phyloP scores from a whole-genome alignment of 2,329 filamentous ascomycete genomes.

The Aspergillus sp. region DNA sequence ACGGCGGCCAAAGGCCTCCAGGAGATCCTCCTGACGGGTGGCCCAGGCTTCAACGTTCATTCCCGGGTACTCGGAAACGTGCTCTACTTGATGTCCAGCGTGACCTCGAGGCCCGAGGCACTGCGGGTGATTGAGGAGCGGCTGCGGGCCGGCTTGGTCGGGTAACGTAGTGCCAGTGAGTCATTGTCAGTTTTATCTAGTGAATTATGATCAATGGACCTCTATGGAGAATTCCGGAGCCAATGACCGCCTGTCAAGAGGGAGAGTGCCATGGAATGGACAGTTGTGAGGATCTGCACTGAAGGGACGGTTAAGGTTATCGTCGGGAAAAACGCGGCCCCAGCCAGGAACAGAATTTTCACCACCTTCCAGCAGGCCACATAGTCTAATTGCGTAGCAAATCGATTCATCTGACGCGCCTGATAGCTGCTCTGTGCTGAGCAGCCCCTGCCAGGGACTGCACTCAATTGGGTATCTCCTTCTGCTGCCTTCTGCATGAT shows the following conservation, averaged over 20 bases:
- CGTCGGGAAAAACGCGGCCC: background rate
- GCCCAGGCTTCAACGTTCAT: slow-evolving; percentile 49
- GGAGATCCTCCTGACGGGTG: slow-evolving; percentile 43
- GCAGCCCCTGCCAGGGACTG: too few relatives aligned
- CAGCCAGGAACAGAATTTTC: background rate
- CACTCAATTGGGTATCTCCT: too few relatives aligned
- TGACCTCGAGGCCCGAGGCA: slow-evolving; percentile 47
- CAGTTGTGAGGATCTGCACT: background rate
- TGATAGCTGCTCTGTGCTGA: too few relatives aligned
- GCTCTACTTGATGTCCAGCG: slow-evolving; percentile 59
- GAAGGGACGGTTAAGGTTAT: background rate
- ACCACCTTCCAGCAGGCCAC: too few relatives aligned
- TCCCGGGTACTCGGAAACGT: slow-evolving; percentile 61
- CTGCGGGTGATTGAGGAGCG: slow-evolving; percentile 40
- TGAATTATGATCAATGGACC: background rate
- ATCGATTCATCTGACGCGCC: background rate
- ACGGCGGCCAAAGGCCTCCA: slow-evolving; percentile 54
- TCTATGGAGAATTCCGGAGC: background rate
- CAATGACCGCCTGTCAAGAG: background rate
- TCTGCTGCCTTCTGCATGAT: too few relatives aligned
- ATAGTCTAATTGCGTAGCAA: too few relatives aligned
- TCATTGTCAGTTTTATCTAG: too few relatives aligned
- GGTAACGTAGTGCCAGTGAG: slow-evolving; percentile 2
- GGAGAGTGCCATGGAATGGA: background rate
- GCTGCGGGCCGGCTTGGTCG: slow-evolving; percentile 35